phyloP scores from a whole-genome alignment of 345 rosid species.

The Punica granatum region DNA sequence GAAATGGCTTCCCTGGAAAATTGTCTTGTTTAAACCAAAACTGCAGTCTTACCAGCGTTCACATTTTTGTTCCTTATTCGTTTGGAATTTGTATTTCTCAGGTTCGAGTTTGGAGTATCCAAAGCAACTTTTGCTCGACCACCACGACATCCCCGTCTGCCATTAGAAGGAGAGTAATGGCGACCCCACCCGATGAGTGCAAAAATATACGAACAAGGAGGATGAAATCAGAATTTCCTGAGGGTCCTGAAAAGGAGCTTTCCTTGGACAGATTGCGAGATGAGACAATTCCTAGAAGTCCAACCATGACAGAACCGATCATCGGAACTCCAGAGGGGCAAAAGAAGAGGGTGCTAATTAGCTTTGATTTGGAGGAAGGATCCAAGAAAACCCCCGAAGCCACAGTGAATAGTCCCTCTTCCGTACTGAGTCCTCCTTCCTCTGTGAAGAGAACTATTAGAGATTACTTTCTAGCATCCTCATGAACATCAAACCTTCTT shows the following conservation, averaged over 20 bases:
- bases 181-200: constrained; percentile 40
- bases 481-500: constrained; percentile 11
- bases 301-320: constrained; percentile 17
- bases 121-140: constrained; percentile 31
- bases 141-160: constrained; percentile 37
- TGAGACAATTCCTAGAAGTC: constrained; percentile 3
- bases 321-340: constrained; percentile 52
- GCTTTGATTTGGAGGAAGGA: constrained; percentile 1
- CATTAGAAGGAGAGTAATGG: constrained; percentile 63
- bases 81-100: constrained; percentile 7
- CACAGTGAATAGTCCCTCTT: constrained; percentile 54
- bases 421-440: constrained; percentile 80
- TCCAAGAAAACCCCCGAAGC: constrained; percentile 14
- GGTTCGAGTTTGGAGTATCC: constrained; percentile 76
- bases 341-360: constrained; percentile 18
- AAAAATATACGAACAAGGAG: constrained; percentile 27
- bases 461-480: constrained; percentile 65
- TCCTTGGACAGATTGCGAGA: background rate
- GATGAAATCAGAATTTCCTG: constrained; percentile 20
- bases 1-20: background rate
- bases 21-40: background rate
- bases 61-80: background rate
- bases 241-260: constrained; percentile 13
- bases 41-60: background rate
- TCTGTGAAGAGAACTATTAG: constrained; percentile 75